These are phyloP conservation scores for Talaromyces ruber DNA, from an alignment of 495 filamentous ascomycete species.

Conservation along the genomic window DNA sequence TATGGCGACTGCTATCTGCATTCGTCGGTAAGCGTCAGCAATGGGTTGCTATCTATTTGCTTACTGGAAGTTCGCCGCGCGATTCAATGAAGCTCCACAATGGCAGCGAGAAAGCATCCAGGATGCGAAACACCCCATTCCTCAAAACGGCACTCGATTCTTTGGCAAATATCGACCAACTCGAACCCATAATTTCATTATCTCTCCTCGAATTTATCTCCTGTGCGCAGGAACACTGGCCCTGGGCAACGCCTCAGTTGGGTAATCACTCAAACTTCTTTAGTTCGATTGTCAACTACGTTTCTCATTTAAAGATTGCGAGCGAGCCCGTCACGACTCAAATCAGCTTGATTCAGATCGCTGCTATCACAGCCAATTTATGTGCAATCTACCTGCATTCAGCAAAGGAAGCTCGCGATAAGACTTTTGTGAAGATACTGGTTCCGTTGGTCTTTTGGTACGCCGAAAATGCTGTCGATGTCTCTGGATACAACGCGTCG, in stretches of 20 bases:
- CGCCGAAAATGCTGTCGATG: slow-evolving; percentile 60
- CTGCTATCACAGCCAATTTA: slow-evolving; percentile 75
- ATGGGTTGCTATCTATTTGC: slow-evolving; percentile 87
- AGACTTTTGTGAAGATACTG: slow-evolving; percentile 56
- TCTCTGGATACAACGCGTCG: slow-evolving; percentile 72
- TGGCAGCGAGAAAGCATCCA: slow-evolving; percentile 24
- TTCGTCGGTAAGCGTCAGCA: slow-evolving; percentile 86
- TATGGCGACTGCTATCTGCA: slow-evolving; percentile 83
- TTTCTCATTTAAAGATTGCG: slow-evolving; percentile 50
- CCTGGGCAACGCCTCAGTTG: slow-evolving; percentile 74
- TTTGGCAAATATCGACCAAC: slow-evolving; percentile 56
- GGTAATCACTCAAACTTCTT: slow-evolving; percentile 68
- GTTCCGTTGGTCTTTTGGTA: slow-evolving; percentile 70
- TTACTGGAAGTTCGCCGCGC: slow-evolving; percentile 78
- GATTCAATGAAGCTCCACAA: slow-evolving; percentile 53
- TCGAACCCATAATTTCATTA: slow-evolving; percentile 53
- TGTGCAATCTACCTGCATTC: slow-evolving; percentile 88
- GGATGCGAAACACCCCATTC: slow-evolving; percentile 50
- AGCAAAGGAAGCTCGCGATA: slow-evolving; percentile 61
- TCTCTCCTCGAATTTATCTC: slow-evolving; percentile 80
- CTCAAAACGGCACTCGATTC: slow-evolving; percentile 66
- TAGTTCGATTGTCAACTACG: slow-evolving; percentile 54
- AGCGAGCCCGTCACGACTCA: slow-evolving; percentile 31
- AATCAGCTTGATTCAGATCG: slow-evolving; percentile 58
- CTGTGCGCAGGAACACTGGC: slow-evolving; percentile 82